Evolutionary conservation across 352 stramenopile species (phyloP).

Genomic region (Blastocystis sp.): DNA sequence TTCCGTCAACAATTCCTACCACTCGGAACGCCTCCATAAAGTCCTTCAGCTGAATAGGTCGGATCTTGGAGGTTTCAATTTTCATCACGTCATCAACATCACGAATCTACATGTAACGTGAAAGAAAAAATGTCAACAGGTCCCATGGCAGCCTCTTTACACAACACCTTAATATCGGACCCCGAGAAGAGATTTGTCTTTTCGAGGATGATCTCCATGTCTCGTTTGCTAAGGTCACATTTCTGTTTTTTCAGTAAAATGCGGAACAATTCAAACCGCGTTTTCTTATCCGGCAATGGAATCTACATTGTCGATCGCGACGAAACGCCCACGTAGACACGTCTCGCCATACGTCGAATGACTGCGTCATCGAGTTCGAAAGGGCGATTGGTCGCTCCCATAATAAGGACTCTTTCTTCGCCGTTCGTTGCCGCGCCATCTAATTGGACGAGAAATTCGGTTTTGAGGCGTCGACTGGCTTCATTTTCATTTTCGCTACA

Average conservation of each 20-base stretch:
- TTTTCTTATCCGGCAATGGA: conserved; percentile 27
- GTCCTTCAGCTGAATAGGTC: conserved; percentile 31
- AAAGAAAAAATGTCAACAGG: not conserved
- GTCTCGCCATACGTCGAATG: conserved; percentile 72
- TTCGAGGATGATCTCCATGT: conserved; percentile 8
- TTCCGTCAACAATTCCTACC: not conserved
- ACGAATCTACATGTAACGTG: not conserved
- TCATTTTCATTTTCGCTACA: conserved; percentile 67
- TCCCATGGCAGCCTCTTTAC: conserved; percentile 48
- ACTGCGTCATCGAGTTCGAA: conserved; percentile 75
- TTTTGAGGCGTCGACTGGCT: conserved; percentile 74
- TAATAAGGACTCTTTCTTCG: conserved; percentile 71
- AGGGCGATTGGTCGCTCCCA: conserved; percentile 74
- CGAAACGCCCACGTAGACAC: conserved; percentile 70
- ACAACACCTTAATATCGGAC: conserved; percentile 49
- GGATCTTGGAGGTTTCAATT: conserved; percentile 5
- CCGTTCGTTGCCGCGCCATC: conserved; percentile 69
- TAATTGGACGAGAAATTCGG: conserved; percentile 77
- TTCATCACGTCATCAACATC: conserved; percentile 38
- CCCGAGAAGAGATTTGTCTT: conserved; percentile 11
- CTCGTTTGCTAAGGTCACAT: not conserved
- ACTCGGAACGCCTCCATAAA: conserved; percentile 31
- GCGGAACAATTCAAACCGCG: conserved; percentile 45
- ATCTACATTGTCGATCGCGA: not conserved
- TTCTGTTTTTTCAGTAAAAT: conserved; percentile 55